phyloP scores from a whole-genome alignment of 2,329 filamentous ascomycete species.

The Simplicillium aogashimaense region DNA sequence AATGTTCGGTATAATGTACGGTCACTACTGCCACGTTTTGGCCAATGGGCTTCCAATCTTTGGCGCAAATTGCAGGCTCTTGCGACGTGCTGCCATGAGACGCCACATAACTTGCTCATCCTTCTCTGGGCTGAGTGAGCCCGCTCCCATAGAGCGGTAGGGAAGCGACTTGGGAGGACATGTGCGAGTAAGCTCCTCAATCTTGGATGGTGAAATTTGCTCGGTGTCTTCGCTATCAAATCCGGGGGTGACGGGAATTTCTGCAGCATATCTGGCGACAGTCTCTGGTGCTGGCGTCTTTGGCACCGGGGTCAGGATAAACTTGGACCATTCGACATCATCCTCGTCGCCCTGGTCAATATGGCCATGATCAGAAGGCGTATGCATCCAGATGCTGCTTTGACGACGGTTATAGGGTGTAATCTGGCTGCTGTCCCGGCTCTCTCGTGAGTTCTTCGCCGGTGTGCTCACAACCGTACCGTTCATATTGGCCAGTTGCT shows the following conservation, averaged over 20 bases:
- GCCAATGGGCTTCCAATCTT: conserved; percentile 64
- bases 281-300: conserved; percentile 48
- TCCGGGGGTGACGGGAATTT: conserved; percentile 34
- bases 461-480: conserved; percentile 44
- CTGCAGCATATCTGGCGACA: conserved; percentile 40
- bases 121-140: conserved; percentile 37
- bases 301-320: conserved; percentile 44
- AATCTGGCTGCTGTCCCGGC: conserved; percentile 10
- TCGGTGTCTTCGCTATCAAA: conserved; percentile 22
- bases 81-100: conserved; percentile 62
- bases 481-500: conserved; percentile 57
- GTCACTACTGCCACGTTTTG: conserved; percentile 35
- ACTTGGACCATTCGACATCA: conserved; percentile 29
- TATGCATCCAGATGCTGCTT: conserved; percentile 45
- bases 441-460: conserved; percentile 15
- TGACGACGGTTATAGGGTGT: conserved; percentile 43
- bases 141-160: conserved; percentile 28
- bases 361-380: conserved; percentile 34
- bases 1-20: not conserved
- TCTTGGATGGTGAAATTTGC: conserved; percentile 18
- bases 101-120: conserved; percentile 49
- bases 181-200: conserved; percentile 37
- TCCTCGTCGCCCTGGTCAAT: conserved; percentile 26
- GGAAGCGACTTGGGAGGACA: conserved; percentile 41
- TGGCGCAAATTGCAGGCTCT: conserved; percentile 70